A percentile compares a stretch with the other conserved stretches of the same genome.
These are phyloP conservation scores for Pseudocercospora fuligena DNA, from an alignment of 2,329 filamentous ascomycete species.

Conservation along the genomic window DNA sequence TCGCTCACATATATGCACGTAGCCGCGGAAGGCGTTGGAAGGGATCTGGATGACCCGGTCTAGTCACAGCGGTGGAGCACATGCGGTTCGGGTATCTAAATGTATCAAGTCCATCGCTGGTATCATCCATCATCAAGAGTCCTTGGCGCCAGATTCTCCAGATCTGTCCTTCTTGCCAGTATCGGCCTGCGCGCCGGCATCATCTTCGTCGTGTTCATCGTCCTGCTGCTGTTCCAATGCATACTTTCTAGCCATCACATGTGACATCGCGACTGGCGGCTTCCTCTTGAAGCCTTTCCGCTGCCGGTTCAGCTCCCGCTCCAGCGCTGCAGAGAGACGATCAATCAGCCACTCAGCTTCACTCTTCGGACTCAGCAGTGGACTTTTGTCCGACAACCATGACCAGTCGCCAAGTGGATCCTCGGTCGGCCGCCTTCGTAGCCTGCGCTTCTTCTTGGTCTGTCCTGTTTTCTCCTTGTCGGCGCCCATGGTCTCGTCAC, in stretches of 20 bases:
- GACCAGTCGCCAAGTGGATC: conserved; percentile 60
- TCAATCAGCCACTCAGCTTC: conserved; percentile 78
- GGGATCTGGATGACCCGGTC: neutral
- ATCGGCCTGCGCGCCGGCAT: neutral
- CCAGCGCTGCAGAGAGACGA: conserved; percentile 62
- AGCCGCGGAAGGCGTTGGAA: neutral
- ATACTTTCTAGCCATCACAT: conserved; percentile 20
- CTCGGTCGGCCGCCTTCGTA: conserved; percentile 25
- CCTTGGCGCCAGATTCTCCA: neutral
- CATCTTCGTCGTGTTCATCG: neutral
- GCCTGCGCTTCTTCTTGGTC: conserved; percentile 21
- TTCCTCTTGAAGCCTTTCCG: conserved; percentile 33
- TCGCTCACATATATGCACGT: neutral
- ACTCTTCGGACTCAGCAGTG: conserved; percentile 69
- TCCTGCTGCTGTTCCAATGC: conserved; percentile 1
- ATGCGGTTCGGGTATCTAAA: neutral
- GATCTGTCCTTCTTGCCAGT: neutral
- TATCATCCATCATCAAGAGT: neutral
- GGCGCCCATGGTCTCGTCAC: conserved; percentile 5
- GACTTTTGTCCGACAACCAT: conserved; percentile 72
- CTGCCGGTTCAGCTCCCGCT: conserved; percentile 51
- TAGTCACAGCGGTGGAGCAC: neutral
- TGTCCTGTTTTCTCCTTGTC: conserved; percentile 25
- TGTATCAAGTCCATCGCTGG: neutral
- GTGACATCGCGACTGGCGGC: conserved; percentile 39